These are phyloP conservation scores for Phialocephala subalpina DNA, from an alignment of 2,329 filamentous ascomycete species.

Conservation along the genomic window DNA sequence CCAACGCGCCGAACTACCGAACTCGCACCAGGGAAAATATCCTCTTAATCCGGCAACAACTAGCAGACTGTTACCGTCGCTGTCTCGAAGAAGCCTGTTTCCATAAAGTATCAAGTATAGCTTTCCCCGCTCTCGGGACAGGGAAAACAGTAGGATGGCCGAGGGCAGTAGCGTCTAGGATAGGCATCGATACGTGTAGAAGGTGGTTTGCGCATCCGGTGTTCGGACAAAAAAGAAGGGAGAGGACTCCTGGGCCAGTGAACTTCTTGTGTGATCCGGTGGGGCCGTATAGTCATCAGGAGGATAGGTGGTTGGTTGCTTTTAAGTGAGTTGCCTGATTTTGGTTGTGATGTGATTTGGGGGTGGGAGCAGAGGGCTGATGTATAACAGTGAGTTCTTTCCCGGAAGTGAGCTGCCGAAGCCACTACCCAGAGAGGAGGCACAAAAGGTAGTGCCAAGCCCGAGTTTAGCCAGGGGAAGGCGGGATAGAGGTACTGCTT, in stretches of 20 bases:
- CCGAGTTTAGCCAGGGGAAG: background rate
- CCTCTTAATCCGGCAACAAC: conserved; percentile 22
- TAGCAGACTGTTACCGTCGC: conserved; percentile 26
- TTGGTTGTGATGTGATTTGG: background rate
- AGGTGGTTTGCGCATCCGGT: conserved; percentile 26
- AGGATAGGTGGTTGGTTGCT: conserved; percentile 18
- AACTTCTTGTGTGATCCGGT: conserved; percentile 20
- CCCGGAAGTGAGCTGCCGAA: background rate
- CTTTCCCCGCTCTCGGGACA: conserved; percentile 23
- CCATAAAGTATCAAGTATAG: conserved; percentile 16
- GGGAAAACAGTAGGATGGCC: conserved; percentile 18
- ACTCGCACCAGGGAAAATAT: background rate
- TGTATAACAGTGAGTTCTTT: conserved; percentile 4
- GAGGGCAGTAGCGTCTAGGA: conserved; percentile 12
- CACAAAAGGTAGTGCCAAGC: background rate
- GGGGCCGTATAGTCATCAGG: conserved; percentile 16
- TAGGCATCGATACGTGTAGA: conserved; percentile 19
- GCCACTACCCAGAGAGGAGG: conserved; percentile 1
- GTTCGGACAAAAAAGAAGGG: conserved; percentile 11
- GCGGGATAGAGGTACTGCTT: background rate
- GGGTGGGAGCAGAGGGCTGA: background rate
- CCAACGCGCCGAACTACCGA: conserved; percentile 19
- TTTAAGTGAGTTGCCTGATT: conserved; percentile 22
- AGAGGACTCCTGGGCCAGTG: conserved; percentile 14
- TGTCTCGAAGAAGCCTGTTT: conserved; percentile 23